phyloP scores from a whole-genome alignment of 2,329 filamentous ascomycete species.

The Cordyceps farinosa region DNA sequence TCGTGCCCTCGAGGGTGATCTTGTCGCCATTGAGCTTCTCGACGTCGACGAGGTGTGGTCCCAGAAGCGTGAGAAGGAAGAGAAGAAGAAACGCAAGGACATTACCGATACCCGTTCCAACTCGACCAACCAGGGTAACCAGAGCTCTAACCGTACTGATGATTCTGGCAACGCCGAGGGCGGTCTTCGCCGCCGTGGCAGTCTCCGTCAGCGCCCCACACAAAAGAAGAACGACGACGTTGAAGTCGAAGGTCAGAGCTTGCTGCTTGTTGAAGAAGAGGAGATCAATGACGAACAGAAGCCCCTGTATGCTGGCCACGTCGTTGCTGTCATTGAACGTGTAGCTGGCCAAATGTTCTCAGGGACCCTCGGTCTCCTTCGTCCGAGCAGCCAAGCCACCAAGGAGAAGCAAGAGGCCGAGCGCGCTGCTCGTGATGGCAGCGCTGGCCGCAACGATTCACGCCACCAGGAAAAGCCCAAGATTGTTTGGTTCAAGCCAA shows the following conservation, averaged over 20 bases:
- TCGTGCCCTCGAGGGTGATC: constrained; percentile 89
- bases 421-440: constrained; percentile 83
- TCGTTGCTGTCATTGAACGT: constrained; percentile 95
- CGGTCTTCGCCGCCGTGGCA: constrained; percentile 86
- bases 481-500: constrained; percentile 99
- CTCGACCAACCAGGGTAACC: constrained; percentile 68
- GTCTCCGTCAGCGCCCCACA: constrained; percentile 90
- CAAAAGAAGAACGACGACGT: constrained; percentile 99
- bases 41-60: constrained; percentile 98
- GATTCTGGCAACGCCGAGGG: constrained; percentile 67
- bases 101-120: constrained; percentile 86
- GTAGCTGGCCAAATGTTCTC: constrained; percentile 99
- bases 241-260: constrained; percentile 94
- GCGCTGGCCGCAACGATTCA: constrained; percentile 67
- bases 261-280: constrained; percentile 95
- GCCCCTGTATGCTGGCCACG: constrained; percentile 92
- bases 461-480: constrained; percentile 92
- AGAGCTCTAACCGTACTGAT: constrained; percentile 59
- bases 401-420: constrained; percentile 99
- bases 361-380: constrained; percentile 86
- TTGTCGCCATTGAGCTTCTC: constrained; percentile 91
- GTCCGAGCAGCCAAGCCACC: constrained; percentile 95
- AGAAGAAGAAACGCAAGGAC: constrained; percentile 99
- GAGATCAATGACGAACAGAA: constrained; percentile 99
- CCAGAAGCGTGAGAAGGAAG: constrained; percentile 98